Evolutionary conservation across 2,329 filamentous ascomycete species (phyloP), one percentile per base, ranked within the genome.

Genomic region (Scortechinia acanthostroma): DNA sequence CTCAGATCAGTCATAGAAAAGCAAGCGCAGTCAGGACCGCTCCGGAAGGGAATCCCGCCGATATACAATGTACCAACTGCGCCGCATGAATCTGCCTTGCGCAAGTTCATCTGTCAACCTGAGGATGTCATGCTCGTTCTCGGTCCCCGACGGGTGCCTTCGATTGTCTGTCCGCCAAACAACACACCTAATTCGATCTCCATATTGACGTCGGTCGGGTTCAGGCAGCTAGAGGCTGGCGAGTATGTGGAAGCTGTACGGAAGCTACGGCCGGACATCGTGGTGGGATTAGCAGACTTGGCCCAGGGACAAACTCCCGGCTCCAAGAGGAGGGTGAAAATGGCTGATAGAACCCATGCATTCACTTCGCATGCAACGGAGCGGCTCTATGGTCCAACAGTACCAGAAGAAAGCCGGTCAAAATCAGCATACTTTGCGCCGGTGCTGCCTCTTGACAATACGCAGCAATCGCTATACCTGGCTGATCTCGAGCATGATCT

Each of bases 131-230:
- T 80, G n/a, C 58, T 80, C 22, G 61, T 86, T 5, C 61, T 86
- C 5, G 78, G 76, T 15, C 68, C 80, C 1, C 74, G 81, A 47
- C 69, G 81, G 37, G 68, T 74, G 28, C 76, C 79, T 13, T 72
- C 77, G 0, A 69, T 85, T 42, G 54, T 64, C 10, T 73, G 69
- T 42, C 74, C 76, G 1, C 61, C 68, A 5, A 58, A 70, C 46
- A 74, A 80, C 55, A 75, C 76, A 3, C 69, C 77, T 47, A 70
- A 65, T 21, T 70, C 74, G 3, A 62, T 86, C 14, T 67, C 73
- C 3, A 70, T 86, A 17, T 64, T 74, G 43, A 85, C 81, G 2
- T 78, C 78, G 2, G 71, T 83, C 2, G 81, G 81, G 5, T 84
- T 80, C 57, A 65, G 66, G 16, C 65, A 70, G 22, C 60, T 85